Conservation (phyloP, 2,329 filamentous ascomycete genomes). For the Colletotrichum cuscutae region DNA sequence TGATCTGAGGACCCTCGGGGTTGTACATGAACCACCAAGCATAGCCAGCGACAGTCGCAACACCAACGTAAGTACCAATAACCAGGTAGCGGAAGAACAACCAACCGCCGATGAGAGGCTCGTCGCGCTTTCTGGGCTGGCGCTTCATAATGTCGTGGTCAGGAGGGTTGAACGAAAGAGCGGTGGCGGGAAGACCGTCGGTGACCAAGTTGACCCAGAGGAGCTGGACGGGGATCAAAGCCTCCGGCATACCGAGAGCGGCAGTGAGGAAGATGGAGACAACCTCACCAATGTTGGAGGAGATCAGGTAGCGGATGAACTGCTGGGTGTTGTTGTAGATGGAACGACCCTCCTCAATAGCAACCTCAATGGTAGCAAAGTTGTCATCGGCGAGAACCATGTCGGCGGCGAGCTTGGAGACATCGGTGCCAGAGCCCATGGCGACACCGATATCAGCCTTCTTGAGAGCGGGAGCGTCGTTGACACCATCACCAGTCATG, state of each 20-base stretch:
- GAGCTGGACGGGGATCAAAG: constrained; percentile 94
- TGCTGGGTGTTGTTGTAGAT: constrained; percentile 99
- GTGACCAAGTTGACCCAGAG: constrained; percentile 99
- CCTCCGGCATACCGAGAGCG: constrained; percentile 96
- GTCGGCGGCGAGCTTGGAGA: constrained; percentile 94
- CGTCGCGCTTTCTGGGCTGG: constrained; percentile 89
- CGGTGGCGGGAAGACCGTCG: constrained; percentile 94
- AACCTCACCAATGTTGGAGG: constrained; percentile 98
- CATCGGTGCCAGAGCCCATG: constrained; percentile 98
- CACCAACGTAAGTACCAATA: constrained; percentile 93
- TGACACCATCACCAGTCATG: constrained; percentile 99
- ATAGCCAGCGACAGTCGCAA: constrained; percentile 95
- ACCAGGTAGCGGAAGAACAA: constrained; percentile 98
- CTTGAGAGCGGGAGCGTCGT: constrained; percentile 96
- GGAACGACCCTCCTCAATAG: constrained; percentile 95
- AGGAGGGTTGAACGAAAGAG: constrained; percentile 97
- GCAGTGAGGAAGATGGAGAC: constrained; percentile 99
- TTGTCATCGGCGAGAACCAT: constrained; percentile 99
- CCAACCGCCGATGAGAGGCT: constrained; percentile 93
- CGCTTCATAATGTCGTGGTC: constrained; percentile 98
- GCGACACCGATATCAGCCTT: constrained; percentile 99
- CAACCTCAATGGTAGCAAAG: constrained; percentile 96
- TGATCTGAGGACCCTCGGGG: constrained; percentile 87
- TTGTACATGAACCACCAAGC: constrained; percentile 99
- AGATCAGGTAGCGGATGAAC: constrained; percentile 99